Base-by-base conservation (phyloP, 148 eudicot genomes). In the Rheum nobile region DNA sequence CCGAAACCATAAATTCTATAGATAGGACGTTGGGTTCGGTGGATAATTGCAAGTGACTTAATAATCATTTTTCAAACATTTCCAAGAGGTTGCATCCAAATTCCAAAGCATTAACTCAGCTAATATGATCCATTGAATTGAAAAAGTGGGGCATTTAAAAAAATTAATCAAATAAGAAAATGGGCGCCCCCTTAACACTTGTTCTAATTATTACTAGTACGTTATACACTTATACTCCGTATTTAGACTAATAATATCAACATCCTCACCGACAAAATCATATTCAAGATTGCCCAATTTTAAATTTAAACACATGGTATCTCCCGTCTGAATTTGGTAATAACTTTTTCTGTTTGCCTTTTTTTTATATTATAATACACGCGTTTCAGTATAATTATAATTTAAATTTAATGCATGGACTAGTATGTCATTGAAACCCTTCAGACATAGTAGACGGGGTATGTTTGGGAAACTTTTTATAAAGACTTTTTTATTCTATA, bases 81-180 rank as follows among this genome's bases (percentile, higher is more conserved):
- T 65, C 22, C 70, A 32, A 65, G 70, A 63, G 21, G 69, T 63
- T 63, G 21, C 69, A 26, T 59, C 67, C 67, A 59, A 59, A 13
- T n/a, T n/a, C n/a, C n/a, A n/a, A n/a, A n/a, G n/a, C n/a, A n/a
- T n/a, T n/a, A n/a, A n/a, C n/a, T n/a, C n/a, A 1, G 4, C 14
- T 26, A 26, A 26, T 57, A 34, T 31, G 22, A 65, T 31, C 70
- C 70, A 32, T 65, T 65, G 41, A 31, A 14, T 65, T 32, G 21
- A 16, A 65, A 50, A 32, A 17, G 70, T 65, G 70, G 70, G 41
- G 41, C 39, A 41, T 31, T 34, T 31, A 32, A 63, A 8, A 16
- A 31, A 61, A 24, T 26, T 26, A 28, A 57, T 57, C 12, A 24
- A 12, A 28, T 11, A 57, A 9, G 12, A 21, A 54, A 21, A 21